Percentiles rank a stretch among this genome's conserved stretches.
Evolutionary conservation across 495 filamentous ascomycete genomes (phyloP).

Genomic region (Astrothelium macrocarpum): DNA sequence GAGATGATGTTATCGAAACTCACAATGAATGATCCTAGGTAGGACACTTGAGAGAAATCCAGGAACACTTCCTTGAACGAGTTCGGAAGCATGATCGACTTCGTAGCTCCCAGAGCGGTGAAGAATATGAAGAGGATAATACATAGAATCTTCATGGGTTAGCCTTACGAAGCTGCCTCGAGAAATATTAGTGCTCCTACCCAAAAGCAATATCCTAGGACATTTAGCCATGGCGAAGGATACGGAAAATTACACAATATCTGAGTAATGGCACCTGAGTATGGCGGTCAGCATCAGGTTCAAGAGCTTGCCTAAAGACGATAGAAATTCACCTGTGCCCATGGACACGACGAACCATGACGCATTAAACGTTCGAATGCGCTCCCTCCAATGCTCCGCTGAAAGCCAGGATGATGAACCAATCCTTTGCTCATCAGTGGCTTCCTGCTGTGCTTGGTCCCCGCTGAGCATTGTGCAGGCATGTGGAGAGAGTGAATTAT

Average conservation of each 20-base stretch:
- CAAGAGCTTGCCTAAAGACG: neutral
- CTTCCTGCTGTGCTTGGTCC: neutral
- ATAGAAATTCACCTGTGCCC: conserved; percentile 2
- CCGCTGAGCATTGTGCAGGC: too few species aligned
- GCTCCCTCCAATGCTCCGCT: conserved; percentile 6
- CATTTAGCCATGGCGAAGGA: conserved; percentile 4
- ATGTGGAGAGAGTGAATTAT: too few species aligned
- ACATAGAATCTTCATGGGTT: neutral
- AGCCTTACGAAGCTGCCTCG: neutral
- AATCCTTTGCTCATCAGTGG: neutral
- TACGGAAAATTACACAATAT: conserved; percentile 9
- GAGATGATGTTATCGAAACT: conserved; percentile 8
- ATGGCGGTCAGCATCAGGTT: neutral
- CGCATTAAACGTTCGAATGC: conserved; percentile 5
- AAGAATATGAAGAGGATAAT: conserved; percentile 9
- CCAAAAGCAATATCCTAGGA: conserved; percentile 10
- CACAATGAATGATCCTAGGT: conserved; percentile 6
- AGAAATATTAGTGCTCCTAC: neutral
- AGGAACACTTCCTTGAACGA: conserved; percentile 1
- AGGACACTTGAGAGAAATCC: conserved; percentile 7
- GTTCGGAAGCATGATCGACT: conserved; percentile 5
- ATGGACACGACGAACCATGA: conserved; percentile 10
- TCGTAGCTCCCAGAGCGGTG: neutral
- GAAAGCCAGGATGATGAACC: neutral
- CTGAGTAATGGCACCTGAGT: neutral